Conservation (phyloP, 2,329 filamentous ascomycete genomes). For the Fusarium nelsonii region DNA sequence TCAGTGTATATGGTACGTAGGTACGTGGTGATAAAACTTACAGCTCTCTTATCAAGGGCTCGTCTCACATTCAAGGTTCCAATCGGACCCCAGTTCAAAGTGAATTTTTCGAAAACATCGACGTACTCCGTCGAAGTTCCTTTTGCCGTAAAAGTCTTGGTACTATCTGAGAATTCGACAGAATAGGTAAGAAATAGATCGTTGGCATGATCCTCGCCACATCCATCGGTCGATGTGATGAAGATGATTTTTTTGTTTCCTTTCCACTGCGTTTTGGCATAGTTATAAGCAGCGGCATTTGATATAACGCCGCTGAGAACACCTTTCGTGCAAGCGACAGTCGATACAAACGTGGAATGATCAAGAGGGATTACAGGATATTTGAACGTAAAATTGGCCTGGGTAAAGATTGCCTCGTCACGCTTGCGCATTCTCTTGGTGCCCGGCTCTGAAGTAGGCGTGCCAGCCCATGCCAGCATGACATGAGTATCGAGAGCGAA, state of each 20-base stretch:
- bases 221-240: conserved; percentile 14
- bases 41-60: conserved; percentile 24
- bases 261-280: conserved; percentile 23
- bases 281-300: conserved; percentile 5
- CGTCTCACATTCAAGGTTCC: conserved; percentile 20
- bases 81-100: conserved; percentile 11
- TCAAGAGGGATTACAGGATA: conserved; percentile 29
- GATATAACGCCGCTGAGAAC: conserved; percentile 5
- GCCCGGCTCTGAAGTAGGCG: background rate
- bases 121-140: background rate
- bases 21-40: background rate
- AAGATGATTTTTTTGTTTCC: conserved; percentile 13
- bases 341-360: conserved; percentile 7
- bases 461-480: conserved; percentile 27
- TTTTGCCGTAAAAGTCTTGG: conserved; percentile 8
- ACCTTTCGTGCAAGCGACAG: background rate
- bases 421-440: conserved; percentile 14
- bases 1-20: background rate
- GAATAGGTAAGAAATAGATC: conserved; percentile 17
- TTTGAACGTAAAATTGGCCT: conserved; percentile 28
- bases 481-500: conserved; percentile 4
- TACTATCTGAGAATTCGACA: conserved; percentile 1
- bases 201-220: conserved; percentile 23
- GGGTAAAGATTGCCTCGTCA: conserved; percentile 13
- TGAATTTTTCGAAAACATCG: background rate